Conservation (phyloP, 305 asterid genomes). For the Rubia balearica region DNA sequence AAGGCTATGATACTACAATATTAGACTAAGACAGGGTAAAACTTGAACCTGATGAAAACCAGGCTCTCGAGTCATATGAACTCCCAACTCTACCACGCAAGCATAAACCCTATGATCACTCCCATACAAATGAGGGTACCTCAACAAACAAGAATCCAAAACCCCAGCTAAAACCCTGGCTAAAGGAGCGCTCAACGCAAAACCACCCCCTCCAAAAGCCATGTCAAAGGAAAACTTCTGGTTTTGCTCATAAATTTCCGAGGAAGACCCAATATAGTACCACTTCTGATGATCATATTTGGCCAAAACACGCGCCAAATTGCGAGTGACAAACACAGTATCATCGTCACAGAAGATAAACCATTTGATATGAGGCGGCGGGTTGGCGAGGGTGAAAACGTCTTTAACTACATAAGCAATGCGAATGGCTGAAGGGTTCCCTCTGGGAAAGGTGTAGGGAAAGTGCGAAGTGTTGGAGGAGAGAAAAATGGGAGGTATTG, state of each 20-base stretch:
- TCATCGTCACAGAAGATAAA: constrained; percentile 76
- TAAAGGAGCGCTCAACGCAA: constrained; percentile 63
- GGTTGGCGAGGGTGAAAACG: constrained; percentile 31
- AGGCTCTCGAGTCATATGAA: constrained; percentile 50
- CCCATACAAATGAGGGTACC: constrained; percentile 74
- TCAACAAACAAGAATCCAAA: constrained; percentile 56
- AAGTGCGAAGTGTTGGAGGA: constrained; percentile 32
- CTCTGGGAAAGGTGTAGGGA: constrained; percentile 37
- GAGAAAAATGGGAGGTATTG: constrained; percentile 40
- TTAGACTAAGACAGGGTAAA: neutral
- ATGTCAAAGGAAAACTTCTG: constrained; percentile 53
- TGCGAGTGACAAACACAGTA: constrained; percentile 49
- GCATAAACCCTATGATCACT: constrained; percentile 80
- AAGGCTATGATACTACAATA: neutral
- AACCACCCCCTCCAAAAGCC: constrained; percentile 90
- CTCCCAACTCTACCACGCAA: constrained; percentile 79
- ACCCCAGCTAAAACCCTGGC: constrained; percentile 56
- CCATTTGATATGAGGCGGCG: constrained; percentile 41
- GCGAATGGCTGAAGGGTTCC: constrained; percentile 48
- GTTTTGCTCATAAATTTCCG: constrained; percentile 76
- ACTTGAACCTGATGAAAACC: constrained; percentile 76
- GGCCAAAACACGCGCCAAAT: constrained; percentile 56
- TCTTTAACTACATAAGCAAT: constrained; percentile 59
- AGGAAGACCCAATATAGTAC: constrained; percentile 53
- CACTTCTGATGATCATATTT: constrained; percentile 51